Base-by-base conservation (phyloP, 352 stramenopile genomes). In the Phytophthora cactorum region DNA sequence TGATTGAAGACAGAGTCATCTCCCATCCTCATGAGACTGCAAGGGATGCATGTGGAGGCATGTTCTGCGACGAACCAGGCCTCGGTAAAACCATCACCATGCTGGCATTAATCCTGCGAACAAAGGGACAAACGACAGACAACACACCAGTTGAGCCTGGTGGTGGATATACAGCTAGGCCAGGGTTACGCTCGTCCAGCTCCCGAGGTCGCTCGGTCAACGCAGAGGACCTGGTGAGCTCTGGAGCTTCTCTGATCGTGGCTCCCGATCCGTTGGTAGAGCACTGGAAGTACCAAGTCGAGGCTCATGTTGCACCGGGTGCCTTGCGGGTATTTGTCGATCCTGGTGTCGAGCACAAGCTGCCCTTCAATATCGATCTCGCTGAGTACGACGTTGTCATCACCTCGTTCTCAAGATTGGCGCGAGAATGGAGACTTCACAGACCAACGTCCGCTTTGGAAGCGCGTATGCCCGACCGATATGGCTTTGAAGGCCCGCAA, bases 21-120 rank as follows among this genome's bases (percentile, higher is more conserved):
- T 51, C 63, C 1, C 39, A 62, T 4, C 46, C 72, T 1, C 52
- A 69, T 2, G 65, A 70, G 31, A 63, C 44, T 6, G 72, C 59
- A 49, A 68, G 70, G 43, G 86, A 96, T 46, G 74, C 75, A 3
- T 84, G 82, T 15, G 86, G 88, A 0, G 88, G 88, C 15, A 79
- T 96, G 47, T 92, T 96, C 39, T 95, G 83, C 50, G 86, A 96
- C 49, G 88, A 96, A 28, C 88, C 88, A 25, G 88, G 88, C 0
- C 75, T 96, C 1, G 88, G 88, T 15, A 96, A 96, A 69, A 96
- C 88, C 0, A 93, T 96, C 54, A 95, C 88, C 10, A 93, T 96
- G 79, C 56, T 95, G 7, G 86, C 88, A 27, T 59, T 96, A 29
- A 81, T 96, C 12, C 55, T 96, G 4, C 83, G 88, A 25, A 94